Evolutionary conservation across 2,329 filamentous ascomycete species (phyloP), one percentile per base, ranked within the genome.

Genomic region (Pseudopithomyces maydicus): DNA sequence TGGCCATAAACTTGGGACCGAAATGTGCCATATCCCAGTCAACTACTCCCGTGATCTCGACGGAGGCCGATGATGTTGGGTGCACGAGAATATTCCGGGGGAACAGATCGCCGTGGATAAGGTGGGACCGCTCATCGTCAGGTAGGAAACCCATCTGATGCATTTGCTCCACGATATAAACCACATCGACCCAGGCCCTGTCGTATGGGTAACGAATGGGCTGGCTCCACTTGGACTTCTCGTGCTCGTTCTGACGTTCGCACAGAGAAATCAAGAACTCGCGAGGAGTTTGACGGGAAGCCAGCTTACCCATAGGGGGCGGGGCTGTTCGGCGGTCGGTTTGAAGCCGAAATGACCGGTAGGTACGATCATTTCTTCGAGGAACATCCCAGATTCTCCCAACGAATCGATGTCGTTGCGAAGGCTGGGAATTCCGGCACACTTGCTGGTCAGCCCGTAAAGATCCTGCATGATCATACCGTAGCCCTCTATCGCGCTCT

Each of bases 11-110:
- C 29, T 54, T 52, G 8, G 69, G 68, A 6, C 46, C 58, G 20
- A 71, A 63, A n/a, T 56, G 17, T 1, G 71, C 69, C 8, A 20
- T 17, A 35, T 69, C 66, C 65, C 66, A 69, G 48, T 67, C 65
- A 2, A 72, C 20, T 20, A 71, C 59, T 2, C 59, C 67, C 11
- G 56, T 67, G 8, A 71, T 63, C 5, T 52, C 23, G 2, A 64
- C 32, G 15, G 43, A 47, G 1, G 47, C 17, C 0, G 61, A 38
- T n/a, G 63, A 39, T 17, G 26, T 6, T 6, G 61, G 39, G 6
- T 64, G 45, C 19, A 62, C 57, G 17, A 71, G 53, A 17, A 72
- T 52, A 39, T 71, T 72, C 7, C 62, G 63, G 1, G 58, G 42
- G 2, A 50, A 47, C 15, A 72, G 53, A 43, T 68, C 63, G 10